A percentile compares a stretch with the other conserved stretches of the same genome.
These are phyloP conservation scores for Lasiodiplodia hormozganensis DNA, from an alignment of 2,329 filamentous ascomycete genomes.

Conservation along the genomic window DNA sequence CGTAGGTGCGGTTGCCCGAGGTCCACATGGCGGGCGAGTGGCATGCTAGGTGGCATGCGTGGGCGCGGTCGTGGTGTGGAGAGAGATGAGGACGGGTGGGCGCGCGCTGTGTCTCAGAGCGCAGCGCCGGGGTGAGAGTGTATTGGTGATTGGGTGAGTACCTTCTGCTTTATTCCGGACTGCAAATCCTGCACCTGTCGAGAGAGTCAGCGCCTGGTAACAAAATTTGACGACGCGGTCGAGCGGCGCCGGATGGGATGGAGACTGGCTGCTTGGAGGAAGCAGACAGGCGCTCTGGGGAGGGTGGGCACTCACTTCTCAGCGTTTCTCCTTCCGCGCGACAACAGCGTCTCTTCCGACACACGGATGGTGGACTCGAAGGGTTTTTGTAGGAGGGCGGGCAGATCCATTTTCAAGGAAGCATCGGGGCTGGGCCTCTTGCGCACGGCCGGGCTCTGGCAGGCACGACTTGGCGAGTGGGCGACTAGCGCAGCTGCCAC, in stretches of 20 bases:
- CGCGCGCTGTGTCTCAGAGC: constrained; percentile 5
- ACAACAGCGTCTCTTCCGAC: constrained; percentile 25
- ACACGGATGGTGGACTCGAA: constrained; percentile 23
- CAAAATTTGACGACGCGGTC: constrained; percentile 33
- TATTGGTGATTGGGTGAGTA: constrained; percentile 31
- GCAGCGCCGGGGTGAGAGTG: not conserved
- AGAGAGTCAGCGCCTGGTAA: constrained; percentile 36
- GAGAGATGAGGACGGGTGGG: not conserved
- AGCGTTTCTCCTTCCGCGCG: constrained; percentile 26
- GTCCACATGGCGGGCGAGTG: constrained; percentile 25
- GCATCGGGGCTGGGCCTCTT: constrained; percentile 18
- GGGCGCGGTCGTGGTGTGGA: not conserved
- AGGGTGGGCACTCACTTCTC: constrained; percentile 24
- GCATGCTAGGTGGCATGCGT: constrained; percentile 32
- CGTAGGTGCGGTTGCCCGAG: constrained; percentile 36
- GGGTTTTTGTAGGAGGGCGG: constrained; percentile 29
- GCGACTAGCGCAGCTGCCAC: not conserved
- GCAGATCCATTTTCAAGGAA: constrained; percentile 27
- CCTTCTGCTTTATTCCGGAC: constrained; percentile 37
- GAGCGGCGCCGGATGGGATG: constrained; percentile 32
- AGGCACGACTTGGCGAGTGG: constrained; percentile 19
- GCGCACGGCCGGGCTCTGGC: constrained; percentile 1
- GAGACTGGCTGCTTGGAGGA: not conserved
- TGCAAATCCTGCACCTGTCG: constrained; percentile 45
- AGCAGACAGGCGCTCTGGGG: constrained; percentile 27